Base-by-base conservation (phyloP, 2,329 filamentous ascomycete species). In the Colletotrichum sp. region DNA sequence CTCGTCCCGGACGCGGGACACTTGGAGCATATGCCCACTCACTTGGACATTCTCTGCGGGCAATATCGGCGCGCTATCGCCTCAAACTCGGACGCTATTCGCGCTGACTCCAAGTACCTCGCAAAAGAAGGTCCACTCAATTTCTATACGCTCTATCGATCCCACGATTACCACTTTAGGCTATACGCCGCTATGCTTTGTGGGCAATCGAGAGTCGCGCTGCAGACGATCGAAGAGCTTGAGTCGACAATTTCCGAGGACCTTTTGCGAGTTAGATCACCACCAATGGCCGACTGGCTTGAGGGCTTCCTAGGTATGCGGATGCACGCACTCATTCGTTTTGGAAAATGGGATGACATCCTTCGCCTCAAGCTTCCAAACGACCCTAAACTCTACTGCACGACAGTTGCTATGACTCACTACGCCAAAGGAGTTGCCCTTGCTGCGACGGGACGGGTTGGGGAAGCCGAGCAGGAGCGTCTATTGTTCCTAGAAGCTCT, bases 151-250 rank as follows among this genome's bases (percentile, higher is more conserved):
- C 88, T 96, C 7, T 96, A 96, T 81, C 90, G 94, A 16, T 90
- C 90, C 66, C 94, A 96, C 81, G 88, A 96, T 80, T 93, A 93
- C 79, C 94, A 96, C 80, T 95, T 94, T 78, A 89, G 91, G 3
- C 90, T 96, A 66, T 96, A 96, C 81, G 92, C 93, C 1, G 94
- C 94, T 73, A 95, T 96, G 94, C 94, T 96, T 78, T 90, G 93
- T 0, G 94, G 92, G 0, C 90, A 93, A 80, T 93, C 88, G 2
- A 81, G 85, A 28, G 86, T 93, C 13, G 93, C 93, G 0, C 82
- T 96, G 3, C 89, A 93, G 1, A 92, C 93, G 0, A 90, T 90
- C 0, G 78, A 81, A 0, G 85, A 87, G 60, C 88, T 96, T 64
- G 93, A 95, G 80, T 84, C 83, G 0, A 91, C 91, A 0, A 84